These are phyloP conservation scores for Myrica gale DNA, from an alignment of 306 rosid species.

Conservation along the genomic window DNA sequence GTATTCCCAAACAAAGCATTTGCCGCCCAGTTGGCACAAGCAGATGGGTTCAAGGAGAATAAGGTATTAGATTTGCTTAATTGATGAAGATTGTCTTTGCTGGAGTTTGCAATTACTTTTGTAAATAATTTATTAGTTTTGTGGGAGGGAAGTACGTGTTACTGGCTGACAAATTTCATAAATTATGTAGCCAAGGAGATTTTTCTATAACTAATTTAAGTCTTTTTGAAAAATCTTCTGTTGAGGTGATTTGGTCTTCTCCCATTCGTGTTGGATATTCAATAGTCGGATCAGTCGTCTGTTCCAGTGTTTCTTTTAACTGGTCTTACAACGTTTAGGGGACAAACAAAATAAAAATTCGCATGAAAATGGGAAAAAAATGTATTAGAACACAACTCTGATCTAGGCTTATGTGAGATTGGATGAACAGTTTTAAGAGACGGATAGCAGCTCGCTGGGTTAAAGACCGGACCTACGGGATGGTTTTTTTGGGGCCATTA, in stretches of 20 bases:
- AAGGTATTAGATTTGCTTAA: neutral
- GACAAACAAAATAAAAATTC: too few relatives aligned
- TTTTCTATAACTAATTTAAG: neutral
- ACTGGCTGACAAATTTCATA: neutral
- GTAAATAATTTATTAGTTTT: neutral
- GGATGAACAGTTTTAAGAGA: too few relatives aligned
- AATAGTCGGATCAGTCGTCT: neutral
- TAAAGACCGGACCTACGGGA: too few relatives aligned
- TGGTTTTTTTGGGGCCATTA: too few relatives aligned
- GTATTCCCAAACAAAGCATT: slow-evolving; percentile 11
- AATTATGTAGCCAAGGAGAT: neutral
- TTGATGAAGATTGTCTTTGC: neutral
- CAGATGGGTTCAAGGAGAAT: slow-evolving; percentile 10
- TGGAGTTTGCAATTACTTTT: neutral
- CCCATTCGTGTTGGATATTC: neutral
- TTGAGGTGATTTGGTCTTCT: neutral
- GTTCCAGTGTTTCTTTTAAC: neutral
- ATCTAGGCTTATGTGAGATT: too few relatives aligned
- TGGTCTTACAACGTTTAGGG: neutral
- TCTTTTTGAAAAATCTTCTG: neutral
- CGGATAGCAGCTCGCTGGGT: too few relatives aligned
- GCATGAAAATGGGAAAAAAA: too few relatives aligned
- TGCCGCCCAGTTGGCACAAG: neutral
- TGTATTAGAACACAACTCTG: too few relatives aligned
- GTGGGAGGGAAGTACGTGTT: neutral